Percentiles rank a stretch among this genome's conserved stretches.
Conservation (phyloP, 305 asterid species). For the Nicotiana rustica region DNA sequence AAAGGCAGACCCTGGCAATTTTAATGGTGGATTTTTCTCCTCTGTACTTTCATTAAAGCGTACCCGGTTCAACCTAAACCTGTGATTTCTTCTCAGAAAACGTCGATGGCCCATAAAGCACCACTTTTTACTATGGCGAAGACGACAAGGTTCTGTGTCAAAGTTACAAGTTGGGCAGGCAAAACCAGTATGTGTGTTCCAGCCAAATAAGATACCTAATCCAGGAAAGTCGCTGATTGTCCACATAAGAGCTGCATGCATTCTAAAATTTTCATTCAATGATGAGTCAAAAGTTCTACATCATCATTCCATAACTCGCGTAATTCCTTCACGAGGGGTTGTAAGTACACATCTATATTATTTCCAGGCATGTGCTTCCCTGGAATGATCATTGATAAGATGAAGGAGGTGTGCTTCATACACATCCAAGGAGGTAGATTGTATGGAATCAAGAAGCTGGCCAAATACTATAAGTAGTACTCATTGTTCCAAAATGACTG, state of each 20-base stretch:
- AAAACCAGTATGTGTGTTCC: not conserved
- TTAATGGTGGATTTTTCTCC: not conserved
- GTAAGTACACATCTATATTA: slow-evolving; percentile 10
- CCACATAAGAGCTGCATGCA: not conserved
- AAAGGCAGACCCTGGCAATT: not conserved
- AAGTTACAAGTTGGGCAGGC: slow-evolving; percentile 3
- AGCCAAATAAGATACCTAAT: not conserved
- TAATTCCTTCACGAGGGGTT: slow-evolving; percentile 9
- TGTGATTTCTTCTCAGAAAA: not conserved
- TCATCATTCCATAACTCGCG: not conserved
- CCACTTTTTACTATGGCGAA: not conserved
- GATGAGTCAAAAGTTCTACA: not conserved
- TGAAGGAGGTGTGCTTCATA: slow-evolving; percentile 10
- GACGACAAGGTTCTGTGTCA: not conserved
- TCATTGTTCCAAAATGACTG: too few relatives aligned
- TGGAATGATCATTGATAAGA: not conserved
- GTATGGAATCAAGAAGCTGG: not conserved
- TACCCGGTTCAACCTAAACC: not conserved
- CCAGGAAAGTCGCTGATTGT: not conserved
- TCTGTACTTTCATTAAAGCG: slow-evolving; percentile 3
- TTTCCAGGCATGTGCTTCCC: not conserved
- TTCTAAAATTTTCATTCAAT: not conserved
- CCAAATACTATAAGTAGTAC: not conserved
- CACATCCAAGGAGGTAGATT: slow-evolving; percentile 24
- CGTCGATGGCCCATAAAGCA: not conserved